Evolutionary conservation across 2,329 filamentous ascomycete species (phyloP), one percentile per base, ranked within the genome.

Genomic region (Metarhizium rileyi): DNA sequence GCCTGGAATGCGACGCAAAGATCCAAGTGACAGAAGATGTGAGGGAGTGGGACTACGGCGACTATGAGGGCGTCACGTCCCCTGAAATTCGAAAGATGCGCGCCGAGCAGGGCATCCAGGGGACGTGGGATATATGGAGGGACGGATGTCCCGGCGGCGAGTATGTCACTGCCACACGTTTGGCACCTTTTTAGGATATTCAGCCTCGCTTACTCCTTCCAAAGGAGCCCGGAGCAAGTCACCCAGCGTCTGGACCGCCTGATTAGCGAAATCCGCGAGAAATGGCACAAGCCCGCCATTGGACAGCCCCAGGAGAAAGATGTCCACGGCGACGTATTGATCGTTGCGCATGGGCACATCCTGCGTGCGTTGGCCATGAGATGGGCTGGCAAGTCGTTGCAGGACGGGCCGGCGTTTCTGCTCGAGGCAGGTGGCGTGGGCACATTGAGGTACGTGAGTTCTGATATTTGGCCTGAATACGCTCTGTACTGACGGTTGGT

Each of bases 261-360:
- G 51, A 95, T 96, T 58, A 64, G 69, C 14, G 84, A 90, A 28
- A 87, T 96, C 51, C 75, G 87, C 20, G 67, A 75, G 23, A 80
- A 75, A 56, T 84, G 76, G 67, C 86, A 90, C 57, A 66, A 66
- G 3, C 76, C 76, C 0, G 76, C 74, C 46, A 83, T 91, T 56
- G 77, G 76, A 8, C 74, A 77, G 64, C 68, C 44, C 27, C 67
- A 67, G 52, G 63, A 70, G 7, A 67, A 66, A 51, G 61, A 70
- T 8, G 52, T 56, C 7, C 59, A 53, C 22, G 68, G 66, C 7
- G 68, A 70, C 63, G 53, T 72, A 61, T 9, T 78, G 23, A 74
- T 95, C 45, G 88, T 96, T 5, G 90, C 88, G 22, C 90, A 96
- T 63, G 90, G 90, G 0, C 90, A 95, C 69, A 91, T 95, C 50